phyloP scores from a whole-genome alignment of 78 protist genomes.

The Dictyostelium purpureum region DNA sequence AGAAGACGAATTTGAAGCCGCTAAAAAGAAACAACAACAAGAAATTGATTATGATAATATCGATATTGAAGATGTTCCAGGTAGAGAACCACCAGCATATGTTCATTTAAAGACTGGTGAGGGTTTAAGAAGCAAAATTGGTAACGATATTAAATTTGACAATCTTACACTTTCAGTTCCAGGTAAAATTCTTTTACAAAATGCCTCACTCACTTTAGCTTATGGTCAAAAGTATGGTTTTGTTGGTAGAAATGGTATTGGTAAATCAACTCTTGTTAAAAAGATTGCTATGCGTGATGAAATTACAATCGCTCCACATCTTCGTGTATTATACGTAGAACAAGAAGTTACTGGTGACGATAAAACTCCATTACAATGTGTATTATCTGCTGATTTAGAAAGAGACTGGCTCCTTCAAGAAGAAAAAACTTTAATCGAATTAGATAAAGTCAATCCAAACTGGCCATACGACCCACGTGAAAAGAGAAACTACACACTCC shows the following conservation, averaged over 20 bases:
- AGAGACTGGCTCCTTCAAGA: conserved; percentile 83
- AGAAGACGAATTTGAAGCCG: conserved; percentile 25
- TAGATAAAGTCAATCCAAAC: conserved; percentile 41
- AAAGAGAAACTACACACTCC: conserved; percentile 74
- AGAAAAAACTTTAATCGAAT: conserved; percentile 49
- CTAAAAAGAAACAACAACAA: conserved; percentile 10
- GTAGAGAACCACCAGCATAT: conserved; percentile 59
- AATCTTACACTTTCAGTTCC: conserved; percentile 72
- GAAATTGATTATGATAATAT: conserved; percentile 65
- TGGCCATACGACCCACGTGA: conserved; percentile 65
- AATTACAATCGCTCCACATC: conserved; percentile 80
- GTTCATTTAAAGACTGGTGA: conserved; percentile 69
- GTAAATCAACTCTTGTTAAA: conserved; percentile 95
- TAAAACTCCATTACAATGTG: conserved; percentile 83
- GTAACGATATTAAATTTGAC: conserved; percentile 81
- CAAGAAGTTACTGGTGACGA: conserved; percentile 93
- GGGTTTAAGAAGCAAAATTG: conserved; percentile 35
- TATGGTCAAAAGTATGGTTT: conserved; percentile 91
- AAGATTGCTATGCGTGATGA: conserved; percentile 81
- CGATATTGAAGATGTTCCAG: conserved; percentile 65
- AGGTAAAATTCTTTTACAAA: conserved; percentile 75
- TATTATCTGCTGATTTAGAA: conserved; percentile 89
- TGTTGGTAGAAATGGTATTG: conserved; percentile 95
- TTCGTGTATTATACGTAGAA: conserved; percentile 91
- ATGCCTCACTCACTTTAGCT: conserved; percentile 70